Conservation (phyloP, 2,329 filamentous ascomycete genomes). For the Microdochium paspali region DNA sequence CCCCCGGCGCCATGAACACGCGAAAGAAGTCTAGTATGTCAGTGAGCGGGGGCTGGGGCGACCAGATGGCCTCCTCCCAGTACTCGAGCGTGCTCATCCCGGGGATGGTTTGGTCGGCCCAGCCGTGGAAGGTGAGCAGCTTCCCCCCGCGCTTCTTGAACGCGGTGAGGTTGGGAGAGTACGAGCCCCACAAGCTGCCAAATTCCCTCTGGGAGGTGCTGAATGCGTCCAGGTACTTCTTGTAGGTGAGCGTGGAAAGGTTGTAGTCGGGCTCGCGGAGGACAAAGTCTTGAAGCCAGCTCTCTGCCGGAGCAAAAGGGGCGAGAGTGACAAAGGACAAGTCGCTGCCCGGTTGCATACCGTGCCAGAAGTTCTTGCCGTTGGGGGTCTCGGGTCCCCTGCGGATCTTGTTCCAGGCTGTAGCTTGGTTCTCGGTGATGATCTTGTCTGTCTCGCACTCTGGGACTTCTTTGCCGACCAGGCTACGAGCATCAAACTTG, state of each 20-base stretch:
- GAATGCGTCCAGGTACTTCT: conserved; percentile 13
- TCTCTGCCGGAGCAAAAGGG: conserved; percentile 7
- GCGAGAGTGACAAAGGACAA: conserved; percentile 3
- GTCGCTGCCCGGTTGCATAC: conserved; percentile 5
- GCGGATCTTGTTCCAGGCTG: conserved; percentile 7
- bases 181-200: conserved; percentile 15
- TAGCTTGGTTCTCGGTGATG: conserved; percentile 28
- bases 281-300: conserved; percentile 15
- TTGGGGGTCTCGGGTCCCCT: conserved; percentile 9
- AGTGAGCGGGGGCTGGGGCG: too few relatives aligned
- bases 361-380: conserved; percentile 9
- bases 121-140: conserved; percentile 30
- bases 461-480: conserved; percentile 23
- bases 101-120: conserved; percentile 21
- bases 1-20: neutral
- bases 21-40: neutral
- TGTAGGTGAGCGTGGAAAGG: conserved; percentile 18
- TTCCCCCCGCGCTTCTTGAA: conserved; percentile 27
- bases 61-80: too few relatives aligned
- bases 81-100: neutral
- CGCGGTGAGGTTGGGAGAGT: conserved; percentile 14
- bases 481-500: conserved; percentile 16
- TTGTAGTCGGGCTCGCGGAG: conserved; percentile 12
- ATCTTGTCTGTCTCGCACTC: conserved; percentile 12
- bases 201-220: conserved; percentile 9